Conservation (phyloP, 257 asterid genomes). For the Lantana camara region DNA sequence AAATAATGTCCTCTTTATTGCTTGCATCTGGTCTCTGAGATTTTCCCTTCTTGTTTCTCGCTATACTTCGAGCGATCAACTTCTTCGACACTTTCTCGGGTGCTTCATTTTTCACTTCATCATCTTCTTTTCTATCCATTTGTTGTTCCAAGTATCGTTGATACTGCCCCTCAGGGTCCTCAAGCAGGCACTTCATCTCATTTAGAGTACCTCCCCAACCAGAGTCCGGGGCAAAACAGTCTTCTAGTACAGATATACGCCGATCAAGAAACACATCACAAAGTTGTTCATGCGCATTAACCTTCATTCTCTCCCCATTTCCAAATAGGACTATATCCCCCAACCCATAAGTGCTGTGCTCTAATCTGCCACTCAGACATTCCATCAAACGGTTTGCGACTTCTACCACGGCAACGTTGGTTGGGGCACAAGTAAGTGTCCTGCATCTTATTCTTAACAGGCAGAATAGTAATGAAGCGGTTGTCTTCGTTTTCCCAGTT, state of each 20-base stretch:
- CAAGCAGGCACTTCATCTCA: constrained; percentile 46
- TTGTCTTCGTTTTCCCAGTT: constrained; percentile 74
- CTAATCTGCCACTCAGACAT: constrained; percentile 34
- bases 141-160: constrained; percentile 26
- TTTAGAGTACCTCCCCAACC: constrained; percentile 53
- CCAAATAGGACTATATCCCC: constrained; percentile 78
- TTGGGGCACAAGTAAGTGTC: constrained; percentile 74
- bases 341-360: constrained; percentile 52
- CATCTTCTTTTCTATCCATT: constrained; percentile 10
- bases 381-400: constrained; percentile 36
- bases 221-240: constrained; percentile 40
- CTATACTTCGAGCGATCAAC: constrained; percentile 36
- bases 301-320: constrained; percentile 60
- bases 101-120: no score
- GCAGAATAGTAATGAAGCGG: constrained; percentile 38
- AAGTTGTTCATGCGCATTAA: constrained; percentile 57
- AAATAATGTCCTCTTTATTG: neutral
- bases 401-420: constrained; percentile 50
- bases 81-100: constrained; percentile 35
- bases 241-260: constrained; percentile 41
- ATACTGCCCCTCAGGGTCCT: constrained; percentile 47
- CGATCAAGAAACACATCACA: constrained; percentile 59
- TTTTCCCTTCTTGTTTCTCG: neutral
- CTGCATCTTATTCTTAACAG: constrained; percentile 46
- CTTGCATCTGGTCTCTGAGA: no score